Evolutionary conservation across 2,329 filamentous ascomycete species (phyloP).

Genomic region (Chalara sp.): DNA sequence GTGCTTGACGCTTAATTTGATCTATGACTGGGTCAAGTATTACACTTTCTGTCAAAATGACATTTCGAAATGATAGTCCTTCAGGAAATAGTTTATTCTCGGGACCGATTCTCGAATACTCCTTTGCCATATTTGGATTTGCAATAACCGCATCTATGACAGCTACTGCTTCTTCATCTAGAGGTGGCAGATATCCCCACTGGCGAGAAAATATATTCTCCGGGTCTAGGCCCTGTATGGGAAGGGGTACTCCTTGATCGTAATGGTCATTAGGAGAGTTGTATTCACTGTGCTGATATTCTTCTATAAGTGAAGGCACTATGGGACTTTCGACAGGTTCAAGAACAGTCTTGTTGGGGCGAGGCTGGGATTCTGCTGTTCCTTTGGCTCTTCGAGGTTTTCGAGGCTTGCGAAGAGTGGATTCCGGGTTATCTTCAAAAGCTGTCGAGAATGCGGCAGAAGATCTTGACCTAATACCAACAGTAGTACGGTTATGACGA

Average conservation of each 20-base stretch:
- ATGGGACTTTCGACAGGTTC: neutral
- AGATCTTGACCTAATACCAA: neutral
- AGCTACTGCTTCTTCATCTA: neutral
- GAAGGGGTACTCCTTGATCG: neutral
- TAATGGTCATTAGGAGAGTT: neutral
- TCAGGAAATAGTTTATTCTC: neutral
- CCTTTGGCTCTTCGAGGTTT: neutral
- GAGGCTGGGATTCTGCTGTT: neutral
- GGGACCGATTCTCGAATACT: neutral
- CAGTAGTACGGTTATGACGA: neutral
- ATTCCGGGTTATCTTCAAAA: neutral
- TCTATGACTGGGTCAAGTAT: neutral
- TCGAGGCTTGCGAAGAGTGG: neutral
- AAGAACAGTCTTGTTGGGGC: neutral
- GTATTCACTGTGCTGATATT: neutral
- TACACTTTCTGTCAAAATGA: neutral
- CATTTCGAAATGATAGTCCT: neutral
- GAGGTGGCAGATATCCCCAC: neutral
- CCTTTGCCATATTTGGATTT: neutral
- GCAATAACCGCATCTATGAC: neutral
- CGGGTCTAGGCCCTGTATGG: neutral
- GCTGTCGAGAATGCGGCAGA: neutral
- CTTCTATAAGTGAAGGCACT: neutral
- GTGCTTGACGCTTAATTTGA: neutral
- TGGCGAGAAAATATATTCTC: neutral